phyloP scores from a whole-genome alignment of 345 rosid species.

The Mallotus nudiflorus region DNA sequence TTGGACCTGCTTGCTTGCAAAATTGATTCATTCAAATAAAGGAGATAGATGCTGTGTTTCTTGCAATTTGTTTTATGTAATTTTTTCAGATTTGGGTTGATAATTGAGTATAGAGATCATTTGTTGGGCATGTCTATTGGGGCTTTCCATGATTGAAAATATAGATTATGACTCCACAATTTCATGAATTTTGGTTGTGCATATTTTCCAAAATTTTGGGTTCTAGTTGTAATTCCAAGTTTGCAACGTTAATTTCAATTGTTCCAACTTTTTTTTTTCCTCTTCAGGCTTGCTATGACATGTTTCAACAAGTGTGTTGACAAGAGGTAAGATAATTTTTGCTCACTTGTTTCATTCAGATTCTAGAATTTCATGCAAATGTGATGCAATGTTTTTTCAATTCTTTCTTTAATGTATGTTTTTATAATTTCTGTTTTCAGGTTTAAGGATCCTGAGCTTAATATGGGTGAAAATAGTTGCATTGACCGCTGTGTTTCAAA shows the following conservation, averaged over 20 bases:
- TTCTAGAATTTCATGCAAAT: background rate
- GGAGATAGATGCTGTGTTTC: too few species aligned
- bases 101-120: too few species aligned
- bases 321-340: constrained; percentile 56
- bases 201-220: background rate
- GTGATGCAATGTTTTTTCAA: background rate
- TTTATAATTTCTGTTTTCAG: constrained; percentile 35
- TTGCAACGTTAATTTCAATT: background rate
- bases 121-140: background rate
- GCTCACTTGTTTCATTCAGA: constrained; percentile 3
- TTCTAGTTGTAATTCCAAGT: background rate
- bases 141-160: background rate
- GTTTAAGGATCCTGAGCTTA: constrained; percentile 91
- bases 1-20: too few species aligned
- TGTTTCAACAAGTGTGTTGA: constrained; percentile 94
- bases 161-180: background rate
- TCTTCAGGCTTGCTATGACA: constrained; percentile 77
- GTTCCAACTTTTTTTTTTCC: constrained; percentile 1
- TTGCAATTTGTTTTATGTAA: too few species aligned
- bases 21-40: too few species aligned
- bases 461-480: constrained; percentile 99
- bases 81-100: too few species aligned
- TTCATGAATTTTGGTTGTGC: background rate
- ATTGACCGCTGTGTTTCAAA: constrained; percentile 96
- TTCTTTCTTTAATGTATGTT: background rate